These are phyloP conservation scores for Tetradesmus lagerheimii DNA, from an alignment of 139 green algal species.

Conservation along the genomic window DNA sequence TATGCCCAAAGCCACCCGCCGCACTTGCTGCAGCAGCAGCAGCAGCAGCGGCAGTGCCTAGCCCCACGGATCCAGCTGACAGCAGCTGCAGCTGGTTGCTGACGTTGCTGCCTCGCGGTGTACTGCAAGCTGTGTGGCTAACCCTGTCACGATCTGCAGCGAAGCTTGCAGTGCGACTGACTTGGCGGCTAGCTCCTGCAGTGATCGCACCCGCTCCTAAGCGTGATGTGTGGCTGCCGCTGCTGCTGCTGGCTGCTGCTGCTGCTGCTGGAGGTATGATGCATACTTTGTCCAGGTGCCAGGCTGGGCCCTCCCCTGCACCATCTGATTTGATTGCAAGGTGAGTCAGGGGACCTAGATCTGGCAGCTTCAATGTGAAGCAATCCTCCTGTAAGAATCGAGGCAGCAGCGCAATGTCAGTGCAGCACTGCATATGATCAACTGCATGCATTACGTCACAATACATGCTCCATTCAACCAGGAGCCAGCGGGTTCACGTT, in stretches of 20 bases:
- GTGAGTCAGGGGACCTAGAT: slow-evolving; percentile 54
- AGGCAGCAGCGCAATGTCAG: neutral
- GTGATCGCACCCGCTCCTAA: neutral
- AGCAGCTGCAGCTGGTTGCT: slow-evolving; percentile 5
- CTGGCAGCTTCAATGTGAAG: slow-evolving; percentile 57
- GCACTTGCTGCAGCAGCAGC: neutral
- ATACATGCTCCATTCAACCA: no score
- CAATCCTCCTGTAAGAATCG: slow-evolving; percentile 46
- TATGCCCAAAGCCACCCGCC: neutral
- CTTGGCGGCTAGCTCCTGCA: neutral
- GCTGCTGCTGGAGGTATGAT: slow-evolving; percentile 44
- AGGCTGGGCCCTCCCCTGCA: slow-evolving; percentile 60
- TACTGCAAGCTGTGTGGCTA: neutral
- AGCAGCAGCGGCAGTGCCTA: neutral
- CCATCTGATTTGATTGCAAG: slow-evolving; percentile 48
- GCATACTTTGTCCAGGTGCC: slow-evolving; percentile 68
- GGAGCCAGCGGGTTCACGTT: no score
- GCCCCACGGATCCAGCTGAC: neutral
- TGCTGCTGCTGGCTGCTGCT: slow-evolving; percentile 17
- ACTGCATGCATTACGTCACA: no score
- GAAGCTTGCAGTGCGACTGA: neutral
- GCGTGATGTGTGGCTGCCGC: neutral
- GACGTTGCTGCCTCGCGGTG: neutral
- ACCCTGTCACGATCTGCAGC: neutral
- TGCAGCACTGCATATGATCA: no score